These are phyloP conservation scores for Excoecaria cochinchinensis DNA, from an alignment of 345 rosid species.

Conservation along the genomic window DNA sequence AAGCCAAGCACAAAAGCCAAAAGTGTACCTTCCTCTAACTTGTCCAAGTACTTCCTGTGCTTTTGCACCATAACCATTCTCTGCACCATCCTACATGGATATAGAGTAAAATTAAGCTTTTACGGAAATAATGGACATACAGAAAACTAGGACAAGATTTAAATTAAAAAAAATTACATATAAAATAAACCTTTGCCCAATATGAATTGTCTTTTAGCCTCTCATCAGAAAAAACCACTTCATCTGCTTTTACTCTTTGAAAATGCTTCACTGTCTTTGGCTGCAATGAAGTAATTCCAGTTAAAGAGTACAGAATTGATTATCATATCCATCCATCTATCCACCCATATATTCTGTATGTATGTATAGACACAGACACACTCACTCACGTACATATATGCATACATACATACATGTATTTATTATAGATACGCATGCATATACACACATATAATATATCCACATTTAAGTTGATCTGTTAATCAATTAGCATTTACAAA, in stretches of 20 bases:
- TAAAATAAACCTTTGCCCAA: constrained; percentile 72
- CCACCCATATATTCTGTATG: background rate
- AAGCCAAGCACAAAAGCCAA: background rate
- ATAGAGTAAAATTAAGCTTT: background rate
- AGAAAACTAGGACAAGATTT: background rate
- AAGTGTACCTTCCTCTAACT: constrained; percentile 86
- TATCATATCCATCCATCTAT: too few relatives aligned
- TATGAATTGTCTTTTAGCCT: constrained; percentile 91
- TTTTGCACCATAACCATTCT: constrained; percentile 85
- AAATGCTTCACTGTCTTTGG: constrained; percentile 60
- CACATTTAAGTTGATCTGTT: background rate
- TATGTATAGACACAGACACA: background rate
- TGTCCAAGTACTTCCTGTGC: constrained; percentile 92
- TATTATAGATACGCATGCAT: background rate
- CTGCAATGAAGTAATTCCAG: constrained; percentile 38
- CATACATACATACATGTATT: too few relatives aligned
- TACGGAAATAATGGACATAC: background rate
- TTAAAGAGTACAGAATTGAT: background rate
- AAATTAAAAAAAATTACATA: background rate
- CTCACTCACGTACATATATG: too few relatives aligned
- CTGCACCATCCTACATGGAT: constrained; percentile 68
- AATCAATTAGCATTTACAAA: background rate
- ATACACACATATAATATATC: background rate
- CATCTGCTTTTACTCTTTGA: constrained; percentile 80
- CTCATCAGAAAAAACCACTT: constrained; percentile 59